Percentiles rank a stretch among this genome's conserved stretches.
Evolutionary conservation across 805 yeast species (phyloP).

Genomic region (Ogataea wickerhamii): DNA sequence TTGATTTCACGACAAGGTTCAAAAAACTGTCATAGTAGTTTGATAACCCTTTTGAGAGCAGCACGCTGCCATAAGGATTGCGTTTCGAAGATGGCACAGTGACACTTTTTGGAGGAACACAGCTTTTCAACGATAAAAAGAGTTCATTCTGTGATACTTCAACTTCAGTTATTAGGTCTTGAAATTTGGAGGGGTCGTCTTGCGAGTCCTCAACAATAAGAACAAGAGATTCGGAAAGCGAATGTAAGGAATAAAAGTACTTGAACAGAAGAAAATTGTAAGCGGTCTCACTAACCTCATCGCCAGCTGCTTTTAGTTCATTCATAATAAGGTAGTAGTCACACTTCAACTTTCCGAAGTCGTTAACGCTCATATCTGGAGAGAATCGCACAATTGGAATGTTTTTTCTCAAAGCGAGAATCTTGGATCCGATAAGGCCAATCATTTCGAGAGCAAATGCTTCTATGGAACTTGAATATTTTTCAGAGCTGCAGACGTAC

Average conservation of each 20-base stretch:
- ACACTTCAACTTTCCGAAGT: slow-evolving; percentile 7
- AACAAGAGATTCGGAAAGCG: not conserved
- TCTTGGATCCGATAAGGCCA: slow-evolving; percentile 56
- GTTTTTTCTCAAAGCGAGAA: slow-evolving; percentile 35
- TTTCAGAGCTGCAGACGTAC: slow-evolving; percentile 36
- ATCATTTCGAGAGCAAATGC: slow-evolving; percentile 53
- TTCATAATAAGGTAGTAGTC: slow-evolving; percentile 8
- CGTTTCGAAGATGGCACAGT: not conserved
- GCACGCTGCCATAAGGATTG: slow-evolving; percentile 21
- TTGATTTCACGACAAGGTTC: slow-evolving; percentile 42
- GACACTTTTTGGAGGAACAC: not conserved
- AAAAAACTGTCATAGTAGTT: slow-evolving; percentile 51
- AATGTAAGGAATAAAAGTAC: not conserved
- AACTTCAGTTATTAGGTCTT: not conserved
- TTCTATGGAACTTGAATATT: slow-evolving; percentile 40
- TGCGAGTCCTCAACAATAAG: not conserved
- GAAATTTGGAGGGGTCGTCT: not conserved
- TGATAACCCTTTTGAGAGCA: slow-evolving; percentile 32
- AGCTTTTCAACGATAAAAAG: not conserved
- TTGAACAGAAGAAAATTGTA: slow-evolving; percentile 10
- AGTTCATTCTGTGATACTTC: not conserved
- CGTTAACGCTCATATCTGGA: slow-evolving; percentile 5
- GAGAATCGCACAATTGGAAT: slow-evolving; percentile 4
- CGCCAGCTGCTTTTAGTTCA: slow-evolving; percentile 5
- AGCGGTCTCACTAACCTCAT: slow-evolving; percentile 2